Conservation (phyloP, 495 filamentous ascomycete species). For the Mytilinidion resinicola region DNA sequence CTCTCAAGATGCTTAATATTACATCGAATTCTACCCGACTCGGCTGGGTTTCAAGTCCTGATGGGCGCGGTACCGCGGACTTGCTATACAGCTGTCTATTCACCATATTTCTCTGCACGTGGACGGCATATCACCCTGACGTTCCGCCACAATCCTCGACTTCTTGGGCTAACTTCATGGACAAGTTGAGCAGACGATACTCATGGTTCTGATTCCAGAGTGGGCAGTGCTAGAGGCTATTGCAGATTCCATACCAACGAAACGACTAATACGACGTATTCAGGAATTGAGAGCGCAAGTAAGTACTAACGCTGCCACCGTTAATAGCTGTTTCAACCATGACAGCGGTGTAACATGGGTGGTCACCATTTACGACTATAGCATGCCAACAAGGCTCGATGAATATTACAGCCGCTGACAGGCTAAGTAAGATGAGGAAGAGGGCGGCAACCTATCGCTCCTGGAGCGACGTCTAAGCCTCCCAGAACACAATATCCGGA, state of each 20-base stretch:
- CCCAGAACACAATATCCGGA: too few relatives aligned
- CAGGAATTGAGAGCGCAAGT: neutral
- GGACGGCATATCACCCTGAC: neutral
- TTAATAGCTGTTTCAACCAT: too few relatives aligned
- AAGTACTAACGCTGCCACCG: too few relatives aligned
- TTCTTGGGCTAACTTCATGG: neutral
- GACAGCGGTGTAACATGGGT: too few relatives aligned
- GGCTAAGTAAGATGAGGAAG: too few relatives aligned
- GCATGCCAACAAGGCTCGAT: too few relatives aligned
- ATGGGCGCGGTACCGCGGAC: neutral
- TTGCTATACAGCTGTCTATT: neutral
- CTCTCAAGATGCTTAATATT: neutral
- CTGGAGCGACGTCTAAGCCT: too few relatives aligned
- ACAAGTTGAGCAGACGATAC: neutral
- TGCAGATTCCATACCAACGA: neutral
- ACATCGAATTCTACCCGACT: neutral
- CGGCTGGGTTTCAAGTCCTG: neutral
- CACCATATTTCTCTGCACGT: neutral
- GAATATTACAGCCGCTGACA: too few relatives aligned
- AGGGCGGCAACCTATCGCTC: too few relatives aligned
- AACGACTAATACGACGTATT: neutral
- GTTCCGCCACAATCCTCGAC: neutral
- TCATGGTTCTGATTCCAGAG: neutral
- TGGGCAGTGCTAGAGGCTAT: neutral
- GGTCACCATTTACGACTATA: too few relatives aligned